Conservation (phyloP, 2,329 filamentous ascomycete genomes). For the Botrytis cinerea region DNA sequence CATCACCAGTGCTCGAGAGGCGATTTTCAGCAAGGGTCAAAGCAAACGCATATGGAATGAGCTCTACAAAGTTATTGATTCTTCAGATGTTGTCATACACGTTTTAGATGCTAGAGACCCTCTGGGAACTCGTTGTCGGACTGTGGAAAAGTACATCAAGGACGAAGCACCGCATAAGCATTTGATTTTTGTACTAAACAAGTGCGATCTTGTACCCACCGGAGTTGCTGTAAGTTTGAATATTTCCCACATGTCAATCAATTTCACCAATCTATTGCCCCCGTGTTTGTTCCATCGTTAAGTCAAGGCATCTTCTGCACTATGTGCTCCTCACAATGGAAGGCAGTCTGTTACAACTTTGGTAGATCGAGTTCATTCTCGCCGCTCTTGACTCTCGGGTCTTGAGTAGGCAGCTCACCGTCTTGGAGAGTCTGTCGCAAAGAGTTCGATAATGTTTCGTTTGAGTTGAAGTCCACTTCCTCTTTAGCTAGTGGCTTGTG, state of each 20-base stretch:
- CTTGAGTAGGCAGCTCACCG: conserved; percentile 73
- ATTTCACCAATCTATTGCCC: conserved; percentile 24
- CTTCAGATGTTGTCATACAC: conserved; percentile 94
- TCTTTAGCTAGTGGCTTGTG: conserved; percentile 61
- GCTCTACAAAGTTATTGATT: conserved; percentile 91
- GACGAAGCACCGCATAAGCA: conserved; percentile 97
- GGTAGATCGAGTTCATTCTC: conserved; percentile 85
- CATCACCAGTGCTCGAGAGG: conserved; percentile 69
- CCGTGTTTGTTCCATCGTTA: conserved; percentile 59
- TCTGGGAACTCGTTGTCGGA: conserved; percentile 83
- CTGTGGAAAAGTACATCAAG: conserved; percentile 88
- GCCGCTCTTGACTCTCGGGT: conserved; percentile 62
- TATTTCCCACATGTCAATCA: neutral
- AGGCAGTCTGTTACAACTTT: conserved; percentile 97
- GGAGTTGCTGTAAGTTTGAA: conserved; percentile 83
- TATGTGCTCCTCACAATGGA: conserved; percentile 65
- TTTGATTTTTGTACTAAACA: conserved; percentile 85
- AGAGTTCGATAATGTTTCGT: conserved; percentile 72
- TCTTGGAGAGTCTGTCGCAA: conserved; percentile 82
- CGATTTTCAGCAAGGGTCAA: conserved; percentile 92
- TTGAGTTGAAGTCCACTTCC: conserved; percentile 94
- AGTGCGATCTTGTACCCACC: conserved; percentile 90
- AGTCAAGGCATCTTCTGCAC: conserved; percentile 81
- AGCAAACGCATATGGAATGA: conserved; percentile 98
- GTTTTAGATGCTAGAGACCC: conserved; percentile 89